Evolutionary conservation across 1,284 basidiomycete species (phyloP).

Genomic region (Fomitopsis palustris): DNA sequence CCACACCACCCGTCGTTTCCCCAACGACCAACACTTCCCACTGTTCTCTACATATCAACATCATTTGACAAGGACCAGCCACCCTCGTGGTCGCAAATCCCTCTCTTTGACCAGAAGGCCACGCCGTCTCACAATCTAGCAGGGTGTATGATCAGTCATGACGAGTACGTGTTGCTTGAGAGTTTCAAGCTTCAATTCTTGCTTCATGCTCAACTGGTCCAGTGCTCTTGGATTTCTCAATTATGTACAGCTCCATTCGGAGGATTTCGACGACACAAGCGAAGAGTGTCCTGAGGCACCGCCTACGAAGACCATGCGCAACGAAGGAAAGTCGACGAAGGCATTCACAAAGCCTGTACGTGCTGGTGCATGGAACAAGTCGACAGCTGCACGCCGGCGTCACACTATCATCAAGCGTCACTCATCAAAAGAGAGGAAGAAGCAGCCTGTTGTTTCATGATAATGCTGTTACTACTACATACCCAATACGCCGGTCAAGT

Average conservation of each 20-base stretch:
- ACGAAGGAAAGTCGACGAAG: not conserved
- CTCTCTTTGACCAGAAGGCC: constrained; percentile 10
- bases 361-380: not conserved
- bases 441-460: too few species aligned
- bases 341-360: not conserved
- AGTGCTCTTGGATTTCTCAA: constrained; percentile 24
- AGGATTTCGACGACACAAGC: constrained; percentile 19
- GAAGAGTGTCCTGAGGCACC: not conserved
- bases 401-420: not conserved
- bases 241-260: constrained; percentile 27
- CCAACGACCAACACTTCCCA: constrained; percentile 8
- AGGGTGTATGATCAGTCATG: constrained; percentile 14
- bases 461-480: too few species aligned
- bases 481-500: too few species aligned
- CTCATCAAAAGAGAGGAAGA: not conserved
- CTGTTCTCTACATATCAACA: constrained; percentile 24
- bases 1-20: not conserved
- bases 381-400: not conserved
- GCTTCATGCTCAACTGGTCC: not conserved
- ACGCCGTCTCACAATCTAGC: constrained; percentile 10
- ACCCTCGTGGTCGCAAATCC: constrained; percentile 21
- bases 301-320: not conserved
- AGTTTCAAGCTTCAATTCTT: not conserved
- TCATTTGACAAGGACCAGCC: constrained; percentile 16
- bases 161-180: constrained; percentile 22